Percentiles rank a stretch among this genome's conserved stretches.
phyloP scores from a whole-genome alignment of 2,329 filamentous ascomycete genomes.

The Fusarium chuoi region DNA sequence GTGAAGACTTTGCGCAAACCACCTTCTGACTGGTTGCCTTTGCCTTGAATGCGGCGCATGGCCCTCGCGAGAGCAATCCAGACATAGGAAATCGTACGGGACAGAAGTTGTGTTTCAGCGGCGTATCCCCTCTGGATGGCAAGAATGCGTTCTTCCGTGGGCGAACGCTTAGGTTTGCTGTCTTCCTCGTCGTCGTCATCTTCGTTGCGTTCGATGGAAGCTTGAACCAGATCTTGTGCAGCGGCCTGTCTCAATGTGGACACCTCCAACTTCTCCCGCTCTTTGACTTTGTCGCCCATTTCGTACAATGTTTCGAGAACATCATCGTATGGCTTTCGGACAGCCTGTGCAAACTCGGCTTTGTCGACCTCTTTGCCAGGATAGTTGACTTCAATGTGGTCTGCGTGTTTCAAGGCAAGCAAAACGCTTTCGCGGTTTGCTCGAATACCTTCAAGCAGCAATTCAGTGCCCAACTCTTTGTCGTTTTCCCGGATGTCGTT shows the following conservation, averaged over 20 bases:
- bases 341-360: conserved; percentile 78
- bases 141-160: conserved; percentile 72
- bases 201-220: conserved; percentile 58
- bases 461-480: conserved; percentile 72
- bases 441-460: conserved; percentile 82
- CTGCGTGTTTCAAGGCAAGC: conserved; percentile 87
- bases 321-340: conserved; percentile 85
- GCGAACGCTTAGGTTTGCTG: conserved; percentile 58
- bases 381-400: conserved; percentile 83
- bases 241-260: conserved; percentile 66
- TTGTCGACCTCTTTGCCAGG: conserved; percentile 82
- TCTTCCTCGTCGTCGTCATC: conserved; percentile 61
- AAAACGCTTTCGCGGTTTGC: conserved; percentile 96
- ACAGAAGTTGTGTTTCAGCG: conserved; percentile 79
- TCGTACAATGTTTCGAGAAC: conserved; percentile 90
- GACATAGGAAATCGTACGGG: conserved; percentile 86
- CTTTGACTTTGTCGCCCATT: conserved; percentile 78
- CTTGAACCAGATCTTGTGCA: conserved; percentile 50
- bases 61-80: conserved; percentile 96
- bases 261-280: conserved; percentile 68
- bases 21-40: conserved; percentile 71
- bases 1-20: conserved; percentile 90
- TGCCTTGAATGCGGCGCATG: conserved; percentile 93
- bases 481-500: conserved; percentile 74
- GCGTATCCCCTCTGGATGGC: conserved; percentile 74